Evolutionary conservation across 1,284 basidiomycete genomes (phyloP), one percentile per base, ranked within the genome.

Genomic region (Austroboletus olivaceoglutinosus): DNA sequence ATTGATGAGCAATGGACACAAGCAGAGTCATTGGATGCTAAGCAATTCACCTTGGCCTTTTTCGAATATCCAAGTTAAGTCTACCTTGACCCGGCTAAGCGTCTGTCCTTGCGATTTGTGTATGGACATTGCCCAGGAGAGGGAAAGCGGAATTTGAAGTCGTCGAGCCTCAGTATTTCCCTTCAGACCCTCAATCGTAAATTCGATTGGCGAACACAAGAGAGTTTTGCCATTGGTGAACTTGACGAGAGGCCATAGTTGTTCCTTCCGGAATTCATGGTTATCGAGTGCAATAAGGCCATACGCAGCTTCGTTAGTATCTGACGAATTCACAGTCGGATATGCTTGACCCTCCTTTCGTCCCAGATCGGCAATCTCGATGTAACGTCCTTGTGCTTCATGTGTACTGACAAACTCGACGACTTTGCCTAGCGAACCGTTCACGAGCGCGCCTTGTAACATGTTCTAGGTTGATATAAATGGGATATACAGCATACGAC

Each of bases 61-160:
- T 68, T 94, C 92, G 62, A 96, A 92, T 9, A 77, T 82, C 29
- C 74, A 72, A 22, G 57, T 67, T n/a, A 91, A 72, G 59, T 90
- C 79, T 2, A 91, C 82, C 51, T 82, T 83, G 39, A 93, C 89
- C 19, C 90, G 74, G 31, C 86, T 80, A 27, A 94, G 70, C 0
- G 87, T 92, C 68, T 92, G 90, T 0, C 90, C 90, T 67, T 93
- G 91, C 1, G 86, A 85, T 68, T 95, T 94, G 68, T 93, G 92
- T 33, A 94, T 86, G 47, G 87, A 89, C 67, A 90, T 74, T 3
- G 90, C 88, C 86, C 87, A 91, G 0, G 89, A 83, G 5, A 91
- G 74, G 38, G 90, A 90, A 18, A 93, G 73, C 3, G 89, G 89
- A 2, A 91, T 70, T 76, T 91, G 73, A 21, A 60, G 13, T 37